Evolutionary conservation across 495 filamentous ascomycete species (phyloP), one percentile per base, ranked within the genome.

Genomic region (Penicillium salamii): DNA sequence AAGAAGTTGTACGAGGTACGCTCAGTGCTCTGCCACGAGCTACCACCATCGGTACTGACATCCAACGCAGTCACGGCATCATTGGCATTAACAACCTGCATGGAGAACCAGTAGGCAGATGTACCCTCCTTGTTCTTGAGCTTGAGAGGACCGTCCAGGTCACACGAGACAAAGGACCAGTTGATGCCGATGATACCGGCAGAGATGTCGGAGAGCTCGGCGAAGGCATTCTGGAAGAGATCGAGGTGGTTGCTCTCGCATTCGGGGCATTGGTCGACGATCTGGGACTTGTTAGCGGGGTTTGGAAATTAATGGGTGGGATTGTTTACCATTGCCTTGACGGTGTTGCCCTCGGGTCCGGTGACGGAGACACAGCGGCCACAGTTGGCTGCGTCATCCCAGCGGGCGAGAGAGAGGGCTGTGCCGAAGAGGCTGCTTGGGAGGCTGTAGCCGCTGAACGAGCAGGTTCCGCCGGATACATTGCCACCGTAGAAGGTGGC

Each of bases 231-330:
- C 11, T 76, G 59, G 71, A 82, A 85, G 54, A 83, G 78, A 54
- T 85, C 81, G 33, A 85, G 75, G 58, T 82, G 78, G 67, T 77
- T 76, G 23, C 57, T 48, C 15, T 67, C 70, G 50, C 81, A 85
- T 44, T 69, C 72, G 38, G 81, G 80, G 58, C 81, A 85, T 66
- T 82, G 50, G 59, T 85, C 81, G 21, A 83, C 80, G 58, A 85
- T 70, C 78, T 82, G 40, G 4, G 0, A 19, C 42, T n/a, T 36
- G 17, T 54, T 42, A 32, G 17, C 45, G 44, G 41, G 40, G 26
- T n/a, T 40, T 8, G 14, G 19, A 7, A 20, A 18, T 13, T 7
- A 2, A 29, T 37, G 17, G 9, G 14, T 2, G 2, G 7, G 24
- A 14, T 19, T 42, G 40, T 69, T 61, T 65, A 83, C 80, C 80